A percentile compares a stretch with the other conserved stretches of the same genome.
Evolutionary conservation across 768 basidiomycete species (phyloP).

Genomic region (Podaxis rugospora): DNA sequence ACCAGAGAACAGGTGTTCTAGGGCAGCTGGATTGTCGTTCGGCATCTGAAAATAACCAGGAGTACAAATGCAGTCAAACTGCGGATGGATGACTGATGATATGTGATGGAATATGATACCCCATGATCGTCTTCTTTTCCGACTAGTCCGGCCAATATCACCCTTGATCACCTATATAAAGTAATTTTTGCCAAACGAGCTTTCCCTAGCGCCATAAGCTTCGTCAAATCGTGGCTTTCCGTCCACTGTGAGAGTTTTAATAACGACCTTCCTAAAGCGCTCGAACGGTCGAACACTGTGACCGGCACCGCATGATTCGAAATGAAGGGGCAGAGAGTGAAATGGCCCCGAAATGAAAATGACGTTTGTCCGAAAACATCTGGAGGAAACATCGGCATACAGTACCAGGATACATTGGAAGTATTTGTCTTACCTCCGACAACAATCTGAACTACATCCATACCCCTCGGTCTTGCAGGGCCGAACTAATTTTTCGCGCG

Average conservation of each 20-base stretch:
- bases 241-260: slow-evolving; percentile 5
- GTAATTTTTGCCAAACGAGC: neutral
- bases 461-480: neutral
- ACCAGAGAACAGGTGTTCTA: neutral
- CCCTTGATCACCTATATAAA: neutral
- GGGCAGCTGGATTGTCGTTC: neutral
- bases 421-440: too few species aligned
- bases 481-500: neutral
- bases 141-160: neutral
- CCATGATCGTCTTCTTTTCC: neutral
- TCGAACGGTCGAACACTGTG: neutral
- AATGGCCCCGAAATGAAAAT: neutral
- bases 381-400: neutral
- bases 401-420: neutral
- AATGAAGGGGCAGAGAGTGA: slow-evolving; percentile 1
- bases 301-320: neutral
- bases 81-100: neutral
- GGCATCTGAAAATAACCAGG: neutral
- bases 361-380: neutral
- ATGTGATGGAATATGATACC: neutral
- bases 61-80: neutral
- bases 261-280: neutral
- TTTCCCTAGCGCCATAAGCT: neutral
- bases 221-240: neutral
- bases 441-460: neutral